Conservation (phyloP, 768 basidiomycete genomes). For the Leccinum longicurvipes region DNA sequence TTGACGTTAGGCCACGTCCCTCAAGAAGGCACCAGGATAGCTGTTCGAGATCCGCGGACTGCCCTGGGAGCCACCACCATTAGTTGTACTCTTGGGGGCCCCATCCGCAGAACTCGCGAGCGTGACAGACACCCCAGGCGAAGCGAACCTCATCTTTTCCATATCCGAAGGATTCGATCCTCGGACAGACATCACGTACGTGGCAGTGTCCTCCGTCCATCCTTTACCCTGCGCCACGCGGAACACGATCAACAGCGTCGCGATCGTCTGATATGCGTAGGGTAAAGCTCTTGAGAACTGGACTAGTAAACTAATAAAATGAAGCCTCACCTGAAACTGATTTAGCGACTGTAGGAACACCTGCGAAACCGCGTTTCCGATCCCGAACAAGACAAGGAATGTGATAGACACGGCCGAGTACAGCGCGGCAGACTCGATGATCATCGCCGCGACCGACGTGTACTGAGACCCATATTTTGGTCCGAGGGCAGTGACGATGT, state of each 20-base stretch:
- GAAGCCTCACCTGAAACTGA: neutral
- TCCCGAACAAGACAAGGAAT: neutral
- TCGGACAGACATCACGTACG: neutral
- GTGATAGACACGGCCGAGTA: constrained; percentile 12
- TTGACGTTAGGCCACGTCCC: neutral
- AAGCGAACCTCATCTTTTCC: neutral
- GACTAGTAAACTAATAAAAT: neutral
- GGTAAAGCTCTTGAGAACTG: neutral
- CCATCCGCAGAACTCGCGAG: neutral
- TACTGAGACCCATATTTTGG: constrained; percentile 23
- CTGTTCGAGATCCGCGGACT: neutral
- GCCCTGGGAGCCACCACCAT: neutral
- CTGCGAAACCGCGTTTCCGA: neutral
- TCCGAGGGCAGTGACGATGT: constrained; percentile 18
- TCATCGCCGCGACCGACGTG: constrained; percentile 32
- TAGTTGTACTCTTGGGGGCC: neutral
- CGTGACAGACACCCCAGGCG: neutral
- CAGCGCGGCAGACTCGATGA: constrained; percentile 34
- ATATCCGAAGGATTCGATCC: neutral
- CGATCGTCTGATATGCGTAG: neutral
- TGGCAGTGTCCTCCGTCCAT: neutral
- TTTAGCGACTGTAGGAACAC: neutral
- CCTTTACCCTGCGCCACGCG: neutral
- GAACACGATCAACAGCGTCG: neutral
- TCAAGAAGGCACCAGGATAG: neutral